Base-by-base conservation (phyloP, 2,329 filamentous ascomycete genomes). In the Stemphylium lycopersici region DNA sequence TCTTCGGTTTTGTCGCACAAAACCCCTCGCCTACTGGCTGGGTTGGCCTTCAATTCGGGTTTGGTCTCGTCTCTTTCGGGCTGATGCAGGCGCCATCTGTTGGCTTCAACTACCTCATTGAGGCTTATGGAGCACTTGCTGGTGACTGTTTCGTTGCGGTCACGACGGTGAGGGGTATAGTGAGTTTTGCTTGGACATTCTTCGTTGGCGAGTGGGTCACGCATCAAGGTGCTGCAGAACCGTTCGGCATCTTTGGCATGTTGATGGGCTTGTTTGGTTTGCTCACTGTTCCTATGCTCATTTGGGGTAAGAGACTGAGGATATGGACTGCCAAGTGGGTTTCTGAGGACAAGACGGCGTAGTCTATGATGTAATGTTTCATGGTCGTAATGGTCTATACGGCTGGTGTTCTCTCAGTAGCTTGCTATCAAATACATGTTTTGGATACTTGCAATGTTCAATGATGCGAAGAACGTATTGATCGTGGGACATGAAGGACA, bases 141-240 rank as follows among this genome's bases (percentile, higher is more conserved):
- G 78, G 77, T 1, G 81, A 84, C 58, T 84, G 81, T 61, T 84
- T 85, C 58, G 80, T 82, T 11, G 79, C 81, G 45, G 78, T 84
- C 0, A 83, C 81, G 1, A 78, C 78, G 29, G 67, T 80, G 13
- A 75, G 82, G 3, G 75, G 80, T 10, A 67, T 83, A 4, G 77
- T 85, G 7, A 75, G 78, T 0, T 84, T 84, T 59, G 77, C 80
- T 0, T 85, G 82, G 81, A 81, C 80, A 0, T 83, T 83, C 49
- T 84, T 84, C 39, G 78, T 81, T 0, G 76, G 76, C 2, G 70
- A 77, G 3, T 85, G 82, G 82, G 73, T 82, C 0, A 60, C 69
- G 1, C 42, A 69, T 0, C 66, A 63, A 0, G 83, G 83, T 0
- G 60, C 77, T 1, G 76, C 81, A 0, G 69, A 81, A 47, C 77